Evolutionary conservation across 208 protist species (phyloP).

Genomic region (Trypanosoma caninum): DNA sequence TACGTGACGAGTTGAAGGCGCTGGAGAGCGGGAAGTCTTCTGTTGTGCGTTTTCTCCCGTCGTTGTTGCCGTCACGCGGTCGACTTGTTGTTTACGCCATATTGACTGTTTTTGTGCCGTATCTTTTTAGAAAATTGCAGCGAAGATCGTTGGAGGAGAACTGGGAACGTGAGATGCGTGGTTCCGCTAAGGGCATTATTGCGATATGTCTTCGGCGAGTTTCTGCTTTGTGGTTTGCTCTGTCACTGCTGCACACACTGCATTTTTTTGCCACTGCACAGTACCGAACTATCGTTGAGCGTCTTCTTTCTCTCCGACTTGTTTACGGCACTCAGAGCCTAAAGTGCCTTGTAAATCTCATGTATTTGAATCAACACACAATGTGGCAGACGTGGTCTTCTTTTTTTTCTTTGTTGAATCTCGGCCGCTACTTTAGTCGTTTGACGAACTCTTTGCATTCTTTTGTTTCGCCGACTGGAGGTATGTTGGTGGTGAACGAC

Average conservation of each 20-base stretch:
- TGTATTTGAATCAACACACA: conserved; percentile 89
- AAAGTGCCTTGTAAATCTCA: conserved; percentile 74
- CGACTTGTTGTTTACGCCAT: conserved; percentile 71
- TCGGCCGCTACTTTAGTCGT: conserved; percentile 64
- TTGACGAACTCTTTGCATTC: conserved; percentile 41
- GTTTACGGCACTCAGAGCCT: conserved; percentile 85
- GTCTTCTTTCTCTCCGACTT: conserved; percentile 72
- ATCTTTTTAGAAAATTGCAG: conserved; percentile 72
- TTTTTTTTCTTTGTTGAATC: conserved; percentile 65
- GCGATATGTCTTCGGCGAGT: conserved; percentile 48
- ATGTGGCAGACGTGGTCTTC: conserved; percentile 78
- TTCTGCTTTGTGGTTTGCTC: conserved; percentile 42
- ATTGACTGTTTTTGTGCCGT: conserved; percentile 71
- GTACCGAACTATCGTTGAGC: conserved; percentile 84
- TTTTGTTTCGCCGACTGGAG: conserved; percentile 25
- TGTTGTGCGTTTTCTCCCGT: conserved; percentile 50
- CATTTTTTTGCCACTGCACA: conserved; percentile 83
- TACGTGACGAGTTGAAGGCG: conserved; percentile 75
- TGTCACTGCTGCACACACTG: conserved; percentile 78
- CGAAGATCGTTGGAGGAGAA: conserved; percentile 63
- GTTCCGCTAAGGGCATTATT: conserved; percentile 27
- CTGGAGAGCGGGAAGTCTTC: conserved; percentile 34
- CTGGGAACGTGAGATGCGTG: conserved; percentile 52
- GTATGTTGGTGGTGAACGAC: conserved; percentile 25
- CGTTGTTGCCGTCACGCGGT: conserved; percentile 55